These are phyloP conservation scores for Lactarius sp. DNA, from an alignment of 768 basidiomycete genomes.

Conservation along the genomic window DNA sequence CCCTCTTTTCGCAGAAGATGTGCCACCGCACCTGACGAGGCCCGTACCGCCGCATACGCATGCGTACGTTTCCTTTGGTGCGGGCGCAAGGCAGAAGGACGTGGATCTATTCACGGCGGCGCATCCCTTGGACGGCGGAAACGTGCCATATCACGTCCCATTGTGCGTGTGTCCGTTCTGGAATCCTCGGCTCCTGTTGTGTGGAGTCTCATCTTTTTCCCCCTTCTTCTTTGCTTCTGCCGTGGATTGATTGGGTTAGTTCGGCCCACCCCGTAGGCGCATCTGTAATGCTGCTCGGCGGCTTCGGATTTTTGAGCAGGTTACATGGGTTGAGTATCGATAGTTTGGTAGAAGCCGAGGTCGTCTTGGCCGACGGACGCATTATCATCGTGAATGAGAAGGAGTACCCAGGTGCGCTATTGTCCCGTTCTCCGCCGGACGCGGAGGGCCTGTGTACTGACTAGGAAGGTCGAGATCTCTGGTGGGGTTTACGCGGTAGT, in stretches of 20 bases:
- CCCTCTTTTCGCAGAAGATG: constrained; percentile 33
- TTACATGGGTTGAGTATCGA: constrained; percentile 85
- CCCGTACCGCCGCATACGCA: constrained; percentile 56
- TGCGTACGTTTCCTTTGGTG: constrained; percentile 82
- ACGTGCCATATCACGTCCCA: constrained; percentile 76
- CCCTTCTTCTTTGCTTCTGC: not conserved
- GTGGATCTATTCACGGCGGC: constrained; percentile 72
- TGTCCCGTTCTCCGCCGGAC: not conserved
- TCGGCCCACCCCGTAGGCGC: constrained; percentile 78
- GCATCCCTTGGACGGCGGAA: constrained; percentile 58
- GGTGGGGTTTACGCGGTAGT: constrained; percentile 84
- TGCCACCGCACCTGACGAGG: constrained; percentile 37
- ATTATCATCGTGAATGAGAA: constrained; percentile 73
- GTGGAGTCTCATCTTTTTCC: constrained; percentile 4
- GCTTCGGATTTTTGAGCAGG: constrained; percentile 85
- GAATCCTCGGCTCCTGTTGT: not conserved
- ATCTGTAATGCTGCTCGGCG: constrained; percentile 77
- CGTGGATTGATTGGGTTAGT: constrained; percentile 35
- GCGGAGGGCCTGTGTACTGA: not conserved
- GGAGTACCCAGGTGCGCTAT: constrained; percentile 56
- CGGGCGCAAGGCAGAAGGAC: constrained; percentile 81
- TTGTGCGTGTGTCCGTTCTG: constrained; percentile 8
- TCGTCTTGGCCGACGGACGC: constrained; percentile 87
- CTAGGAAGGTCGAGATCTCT: constrained; percentile 52
- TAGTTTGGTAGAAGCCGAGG: constrained; percentile 86